These are phyloP conservation scores for Aspergillus saccharolyticus DNA, from an alignment of 495 filamentous ascomycete species.

Conservation along the genomic window DNA sequence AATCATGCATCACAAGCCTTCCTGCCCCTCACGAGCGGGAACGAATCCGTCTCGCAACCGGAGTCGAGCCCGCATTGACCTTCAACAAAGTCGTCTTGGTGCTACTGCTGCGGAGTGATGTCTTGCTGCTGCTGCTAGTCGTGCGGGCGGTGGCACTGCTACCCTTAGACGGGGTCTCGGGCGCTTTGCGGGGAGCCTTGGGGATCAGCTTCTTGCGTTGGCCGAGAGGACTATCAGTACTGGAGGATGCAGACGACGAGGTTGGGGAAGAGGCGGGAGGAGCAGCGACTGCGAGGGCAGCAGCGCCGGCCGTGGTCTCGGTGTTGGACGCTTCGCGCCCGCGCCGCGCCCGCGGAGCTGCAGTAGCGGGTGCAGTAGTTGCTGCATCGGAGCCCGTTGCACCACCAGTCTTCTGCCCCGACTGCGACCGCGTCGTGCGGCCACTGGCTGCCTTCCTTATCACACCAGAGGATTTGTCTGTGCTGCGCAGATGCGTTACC, in stretches of 20 bases:
- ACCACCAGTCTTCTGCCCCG: slow-evolving; percentile 18
- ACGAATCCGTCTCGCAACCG: slow-evolving; percentile 37
- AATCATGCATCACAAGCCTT: not conserved
- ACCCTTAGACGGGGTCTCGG: slow-evolving; percentile 15
- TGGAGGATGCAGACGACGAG: slow-evolving; percentile 10
- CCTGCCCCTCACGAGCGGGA: slow-evolving; percentile 20
- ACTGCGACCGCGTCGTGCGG: slow-evolving; percentile 26
- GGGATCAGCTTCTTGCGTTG: slow-evolving; percentile 39
- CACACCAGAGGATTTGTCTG: slow-evolving; percentile 11
- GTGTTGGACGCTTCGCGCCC: slow-evolving; percentile 26
- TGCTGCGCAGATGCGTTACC: slow-evolving; percentile 4
- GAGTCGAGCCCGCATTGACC: slow-evolving; percentile 38
- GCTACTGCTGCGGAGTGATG: slow-evolving; percentile 14
- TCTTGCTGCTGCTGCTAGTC: slow-evolving; percentile 2
- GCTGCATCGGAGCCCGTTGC: slow-evolving; percentile 15
- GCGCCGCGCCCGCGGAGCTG: slow-evolving; percentile 32
- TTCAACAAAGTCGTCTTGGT: slow-evolving; percentile 32
- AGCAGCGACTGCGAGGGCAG: not conserved
- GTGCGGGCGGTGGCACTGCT: slow-evolving; percentile 3
- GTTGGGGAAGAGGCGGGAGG: not conserved
- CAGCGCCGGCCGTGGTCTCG: slow-evolving; percentile 7
- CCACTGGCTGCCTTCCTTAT: slow-evolving; percentile 25
- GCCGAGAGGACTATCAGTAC: slow-evolving; percentile 23
- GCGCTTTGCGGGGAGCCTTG: slow-evolving; percentile 29
- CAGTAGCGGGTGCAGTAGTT: slow-evolving; percentile 26